Conservation (phyloP, 2,329 filamentous ascomycete species). For the Botrytis tulipae region DNA sequence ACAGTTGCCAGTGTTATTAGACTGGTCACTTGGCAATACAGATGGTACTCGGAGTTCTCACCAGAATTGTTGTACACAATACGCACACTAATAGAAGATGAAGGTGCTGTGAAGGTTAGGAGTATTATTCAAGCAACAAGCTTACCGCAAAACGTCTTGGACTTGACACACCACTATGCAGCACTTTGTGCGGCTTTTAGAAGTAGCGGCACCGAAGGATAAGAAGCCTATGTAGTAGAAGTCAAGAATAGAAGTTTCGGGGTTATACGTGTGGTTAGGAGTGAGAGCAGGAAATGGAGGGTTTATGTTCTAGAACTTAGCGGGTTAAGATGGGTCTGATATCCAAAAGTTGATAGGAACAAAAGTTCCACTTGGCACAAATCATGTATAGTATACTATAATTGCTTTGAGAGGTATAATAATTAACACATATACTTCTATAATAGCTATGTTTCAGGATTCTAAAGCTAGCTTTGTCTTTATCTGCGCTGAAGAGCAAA, state of each 20-base stretch:
- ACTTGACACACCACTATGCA: constrained; percentile 94
- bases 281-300: constrained; percentile 11
- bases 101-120: constrained; percentile 94
- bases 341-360: constrained; percentile 17
- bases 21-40: constrained; percentile 95
- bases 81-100: constrained; percentile 91
- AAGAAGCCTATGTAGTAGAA: not conserved
- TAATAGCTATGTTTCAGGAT: not conserved
- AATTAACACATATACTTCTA: constrained; percentile 14
- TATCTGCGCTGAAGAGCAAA: not conserved
- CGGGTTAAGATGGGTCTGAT: constrained; percentile 16
- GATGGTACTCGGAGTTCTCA: constrained; percentile 99
- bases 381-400: constrained; percentile 22
- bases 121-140: constrained; percentile 97
- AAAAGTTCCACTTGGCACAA: constrained; percentile 12
- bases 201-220: constrained; percentile 66
- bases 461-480: not conserved
- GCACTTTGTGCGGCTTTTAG: constrained; percentile 91
- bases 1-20: constrained; percentile 84
- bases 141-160: constrained; percentile 86
- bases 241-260: not conserved
- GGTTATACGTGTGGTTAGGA: not conserved
- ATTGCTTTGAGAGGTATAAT: constrained; percentile 20
- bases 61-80: constrained; percentile 85
- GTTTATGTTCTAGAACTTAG: constrained; percentile 16